Evolutionary conservation across 2,329 filamentous ascomycete genomes (phyloP), one percentile per base, ranked within the genome.

Genomic region (Blumeria hordei): DNA sequence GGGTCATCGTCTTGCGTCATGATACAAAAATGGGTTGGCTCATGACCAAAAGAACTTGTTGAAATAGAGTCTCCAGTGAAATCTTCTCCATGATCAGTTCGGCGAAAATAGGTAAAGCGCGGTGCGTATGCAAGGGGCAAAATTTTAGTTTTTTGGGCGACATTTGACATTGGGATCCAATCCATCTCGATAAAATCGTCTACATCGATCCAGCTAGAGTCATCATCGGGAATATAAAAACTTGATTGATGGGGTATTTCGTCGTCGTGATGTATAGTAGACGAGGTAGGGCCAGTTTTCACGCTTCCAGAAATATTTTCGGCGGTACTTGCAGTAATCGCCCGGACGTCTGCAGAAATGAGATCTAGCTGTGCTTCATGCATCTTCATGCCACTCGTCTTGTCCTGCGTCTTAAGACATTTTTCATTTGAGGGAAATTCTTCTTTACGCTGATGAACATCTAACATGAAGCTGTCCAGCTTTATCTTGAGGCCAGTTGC

Each of bases 171-270:
- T 28, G 95, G 69, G 55, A 94, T 88, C 90, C 90, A 96, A 65
- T 95, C 93, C 21, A 98, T 71, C 67, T 98, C 92, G 34, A 98
- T 88, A 68, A 98, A 98, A 66, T 98, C 92, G 65, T 98, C 92
- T 88, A 98, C 96, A 64, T 98, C 92, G 59, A 98, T 88, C 92
- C 92, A 98, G 55, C 83, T 88, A 61, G 88, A 81, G 64, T 98
- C 92, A 55, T 93, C 85, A 66, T 98, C 92, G 0, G 92, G 90
- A 53, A 98, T 98, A 0, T 82, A 90, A 65, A 98, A 98, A 54
- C 83, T 82, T 0, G 88, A 94, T 53, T 94, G 72, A 65, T 90
- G 83, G 3, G 77, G 77, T 7, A 76, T 75, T 3, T 70, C 69
- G 32, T 78, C 75, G 54, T 74, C 69, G 54, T 78, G 73, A 3